Evolutionary conservation across 1,284 basidiomycete genomes (phyloP), one percentile per base, ranked within the genome.

Genomic region (Entoloma clypeatum): DNA sequence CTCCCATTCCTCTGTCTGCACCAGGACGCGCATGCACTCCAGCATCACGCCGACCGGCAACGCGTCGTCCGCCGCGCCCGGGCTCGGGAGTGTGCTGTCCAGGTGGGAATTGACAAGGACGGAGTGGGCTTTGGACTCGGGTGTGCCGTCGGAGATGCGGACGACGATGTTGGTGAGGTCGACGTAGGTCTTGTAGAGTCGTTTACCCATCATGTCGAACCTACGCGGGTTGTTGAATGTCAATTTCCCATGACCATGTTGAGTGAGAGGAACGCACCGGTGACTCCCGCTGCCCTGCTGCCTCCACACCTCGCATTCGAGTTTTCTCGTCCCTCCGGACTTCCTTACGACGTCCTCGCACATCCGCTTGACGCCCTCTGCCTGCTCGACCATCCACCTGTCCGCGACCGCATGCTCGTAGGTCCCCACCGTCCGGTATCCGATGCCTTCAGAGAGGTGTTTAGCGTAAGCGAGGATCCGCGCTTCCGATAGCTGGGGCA

Each of bases 351-450:
- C 65, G 19, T 64, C 63, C 24, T 86, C 75, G 55, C 90, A 93
- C 43, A 79, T 61, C 16, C 62, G 60, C 52, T 77, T 69, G 17
- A 92, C 61, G 29, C 69, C 67, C 43, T 79, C 65, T 2, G 86
- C 83, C 53, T 86, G 75, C 31, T 72, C 63, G 14, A 85, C 58
- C 69, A 96, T 82, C 81, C 92, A 97, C 27, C 74, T 67, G 54
- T 97, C 93, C 4, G 87, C 92, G 19, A 80, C 63, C 0, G 89
- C 81, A 64, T 97, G 92, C 60, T 97, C 89, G 28, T 75, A 72
- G 0, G 93, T 95, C 1, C 95, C 95, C 11, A 96, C 90, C 0
- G 90, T 95, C 29, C 95, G 77, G 65, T 85, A 98, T 3, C 94
- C 94, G 45, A 95, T 90, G 22, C 80, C 80, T 58, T 93, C 91